Conservation (phyloP, 129 eudicot genomes). For the Saussurea involucrata region DNA sequence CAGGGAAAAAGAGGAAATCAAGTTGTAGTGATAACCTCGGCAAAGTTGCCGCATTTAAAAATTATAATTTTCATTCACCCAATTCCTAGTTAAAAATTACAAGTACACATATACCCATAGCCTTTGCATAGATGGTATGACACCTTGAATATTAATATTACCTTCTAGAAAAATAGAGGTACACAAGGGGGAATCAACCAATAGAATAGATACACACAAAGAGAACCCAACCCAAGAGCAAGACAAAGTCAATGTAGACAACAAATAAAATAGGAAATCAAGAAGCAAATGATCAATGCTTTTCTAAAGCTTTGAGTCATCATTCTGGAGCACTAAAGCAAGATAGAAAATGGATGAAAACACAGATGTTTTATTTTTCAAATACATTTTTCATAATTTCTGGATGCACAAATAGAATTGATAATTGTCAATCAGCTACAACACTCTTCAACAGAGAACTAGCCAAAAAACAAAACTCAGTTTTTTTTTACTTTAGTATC, state of each 20-base stretch:
- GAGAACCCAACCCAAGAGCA: not conserved
- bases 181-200: not conserved
- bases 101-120: not conserved
- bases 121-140: not conserved
- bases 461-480: too few species aligned
- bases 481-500: too few species aligned
- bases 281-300: not conserved
- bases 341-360: too few species aligned
- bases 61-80: not conserved
- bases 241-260: not conserved
- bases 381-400: too few species aligned
- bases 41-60: slow-evolving; percentile 4
- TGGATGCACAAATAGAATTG: too few species aligned
- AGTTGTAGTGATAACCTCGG: slow-evolving; percentile 9
- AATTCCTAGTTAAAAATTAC: not conserved
- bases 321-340: too few species aligned
- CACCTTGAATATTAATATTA: not conserved
- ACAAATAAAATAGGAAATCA: not conserved
- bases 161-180: not conserved
- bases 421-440: too few species aligned
- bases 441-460: too few species aligned
- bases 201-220: not conserved
- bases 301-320: not conserved
- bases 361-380: too few species aligned
- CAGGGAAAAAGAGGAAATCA: slow-evolving; percentile 11